These are phyloP conservation scores for Fusarium ramigenum DNA, from an alignment of 2,329 filamentous ascomycete genomes.

Conservation along the genomic window DNA sequence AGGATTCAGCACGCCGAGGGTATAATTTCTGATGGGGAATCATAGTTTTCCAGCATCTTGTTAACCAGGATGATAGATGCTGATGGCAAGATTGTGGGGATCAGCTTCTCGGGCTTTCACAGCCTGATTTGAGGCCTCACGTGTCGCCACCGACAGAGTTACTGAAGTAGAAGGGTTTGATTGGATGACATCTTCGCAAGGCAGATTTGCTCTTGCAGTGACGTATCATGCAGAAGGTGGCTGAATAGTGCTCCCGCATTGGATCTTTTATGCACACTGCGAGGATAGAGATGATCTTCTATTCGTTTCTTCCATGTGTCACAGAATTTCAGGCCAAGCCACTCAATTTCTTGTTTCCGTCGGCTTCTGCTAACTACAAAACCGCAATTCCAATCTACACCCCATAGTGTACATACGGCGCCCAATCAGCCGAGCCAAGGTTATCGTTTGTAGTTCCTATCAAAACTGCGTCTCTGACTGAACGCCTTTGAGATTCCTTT, in stretches of 20 bases:
- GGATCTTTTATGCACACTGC: not conserved
- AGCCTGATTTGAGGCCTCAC: not conserved
- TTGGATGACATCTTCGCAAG: no score
- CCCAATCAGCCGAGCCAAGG: not conserved
- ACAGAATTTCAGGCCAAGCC: not conserved
- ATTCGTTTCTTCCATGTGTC: not conserved
- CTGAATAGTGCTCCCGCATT: not conserved
- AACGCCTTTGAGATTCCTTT: no score
- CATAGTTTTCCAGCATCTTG: not conserved
- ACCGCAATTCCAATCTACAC: not conserved
- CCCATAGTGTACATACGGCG: not conserved
- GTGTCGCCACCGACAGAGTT: no score
- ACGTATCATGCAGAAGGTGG: not conserved
- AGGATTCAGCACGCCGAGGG: no score
- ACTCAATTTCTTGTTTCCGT: not conserved
- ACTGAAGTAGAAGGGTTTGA: no score
- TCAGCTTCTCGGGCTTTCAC: not conserved
- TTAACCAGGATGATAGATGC: not conserved
- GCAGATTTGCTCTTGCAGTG: not conserved
- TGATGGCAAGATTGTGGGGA: not conserved
- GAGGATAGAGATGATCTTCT: not conserved
- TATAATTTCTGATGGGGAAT: not conserved
- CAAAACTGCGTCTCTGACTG: not conserved
- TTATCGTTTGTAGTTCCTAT: accelerated
- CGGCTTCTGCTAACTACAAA: no score